These are phyloP conservation scores for Lentithecium fluviatile DNA, from an alignment of 495 filamentous ascomycete species.

Conservation along the genomic window DNA sequence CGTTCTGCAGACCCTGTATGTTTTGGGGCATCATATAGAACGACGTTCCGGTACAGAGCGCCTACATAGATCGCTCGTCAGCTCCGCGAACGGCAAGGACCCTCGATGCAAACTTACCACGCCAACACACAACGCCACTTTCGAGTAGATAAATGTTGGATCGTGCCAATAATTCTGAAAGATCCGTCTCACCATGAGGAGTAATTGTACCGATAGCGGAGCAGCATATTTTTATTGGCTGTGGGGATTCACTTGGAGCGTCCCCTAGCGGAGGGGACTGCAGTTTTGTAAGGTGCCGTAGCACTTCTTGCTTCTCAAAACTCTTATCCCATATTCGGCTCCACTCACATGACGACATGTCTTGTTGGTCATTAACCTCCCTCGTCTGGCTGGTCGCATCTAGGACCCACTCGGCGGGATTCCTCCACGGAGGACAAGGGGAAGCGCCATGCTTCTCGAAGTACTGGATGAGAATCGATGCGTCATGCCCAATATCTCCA, in stretches of 20 bases:
- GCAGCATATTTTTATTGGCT: background rate
- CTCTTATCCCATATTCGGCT: background rate
- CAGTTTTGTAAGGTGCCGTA: background rate
- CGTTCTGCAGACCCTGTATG: conserved; percentile 11
- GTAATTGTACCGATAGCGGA: background rate
- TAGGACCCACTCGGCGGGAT: conserved; percentile 26
- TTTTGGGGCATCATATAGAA: background rate
- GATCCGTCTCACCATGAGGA: background rate
- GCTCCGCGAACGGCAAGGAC: background rate
- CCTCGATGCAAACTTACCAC: conserved; percentile 9
- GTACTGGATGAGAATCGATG: conserved; percentile 9
- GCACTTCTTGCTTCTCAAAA: background rate
- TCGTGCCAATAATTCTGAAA: conserved; percentile 19
- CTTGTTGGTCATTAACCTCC: background rate
- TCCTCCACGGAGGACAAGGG: too few species aligned
- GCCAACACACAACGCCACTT: conserved; percentile 16
- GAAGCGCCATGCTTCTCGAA: conserved; percentile 8
- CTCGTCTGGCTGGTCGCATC: conserved; percentile 2
- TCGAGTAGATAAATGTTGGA: conserved; percentile 14
- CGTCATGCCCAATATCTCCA: conserved; percentile 14
- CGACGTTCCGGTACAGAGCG: conserved; percentile 9
- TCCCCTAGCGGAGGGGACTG: background rate
- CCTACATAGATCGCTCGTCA: background rate
- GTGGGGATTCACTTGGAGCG: background rate
- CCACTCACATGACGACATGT: background rate